Evolutionary conservation across 768 basidiomycete genomes (phyloP), one percentile per base, ranked within the genome.

Genomic region (Tricholoma matsutake): DNA sequence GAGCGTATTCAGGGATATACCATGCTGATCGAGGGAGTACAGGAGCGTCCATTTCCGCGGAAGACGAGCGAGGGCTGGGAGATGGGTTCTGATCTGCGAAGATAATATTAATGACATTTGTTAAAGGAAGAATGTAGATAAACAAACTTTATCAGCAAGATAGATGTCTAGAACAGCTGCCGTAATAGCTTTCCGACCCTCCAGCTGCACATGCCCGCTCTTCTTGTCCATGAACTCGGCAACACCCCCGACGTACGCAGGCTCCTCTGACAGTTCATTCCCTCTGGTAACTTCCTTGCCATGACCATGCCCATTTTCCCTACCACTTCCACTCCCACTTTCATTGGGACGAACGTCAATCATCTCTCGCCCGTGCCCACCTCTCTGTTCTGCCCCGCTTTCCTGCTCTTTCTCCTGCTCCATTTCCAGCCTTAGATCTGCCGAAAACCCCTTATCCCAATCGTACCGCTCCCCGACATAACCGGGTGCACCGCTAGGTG

Each of bases 21-120:
- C 96, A 65, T 98, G 91, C 68, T 97, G 95, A 68, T 98, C 96
- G 16, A 97, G 81, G 14, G 93, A 95, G 75, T 96, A 95, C 5
- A 94, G 74, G 0, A 96, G 82, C 0, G 82, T 82, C 94, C 94
- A 96, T 29, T 79, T 75, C 6, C 80, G 78, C 0, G 88, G 81
- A 16, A 96, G 83, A 4, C 89, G 87, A 1, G 84, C 78, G 6
- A 95, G 81, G 0, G 92, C 86, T 0, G 93, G 89, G 1, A 96
- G 79, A 60, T 86, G 78, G 1, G 85, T 73, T 0, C 91, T 87
- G 25, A 95, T 76, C 92, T 94, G 56, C 14, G 18, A 7, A n/a
- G 18, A 20, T 18, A 20, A 9, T 45, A n/a, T 14, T n/a, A n/a
- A 34, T 16, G 31, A 35, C 54, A 22, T 37, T 28, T 45, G 22